Conservation (phyloP, 306 rosid species). For the Pyrus betulifolia region DNA sequence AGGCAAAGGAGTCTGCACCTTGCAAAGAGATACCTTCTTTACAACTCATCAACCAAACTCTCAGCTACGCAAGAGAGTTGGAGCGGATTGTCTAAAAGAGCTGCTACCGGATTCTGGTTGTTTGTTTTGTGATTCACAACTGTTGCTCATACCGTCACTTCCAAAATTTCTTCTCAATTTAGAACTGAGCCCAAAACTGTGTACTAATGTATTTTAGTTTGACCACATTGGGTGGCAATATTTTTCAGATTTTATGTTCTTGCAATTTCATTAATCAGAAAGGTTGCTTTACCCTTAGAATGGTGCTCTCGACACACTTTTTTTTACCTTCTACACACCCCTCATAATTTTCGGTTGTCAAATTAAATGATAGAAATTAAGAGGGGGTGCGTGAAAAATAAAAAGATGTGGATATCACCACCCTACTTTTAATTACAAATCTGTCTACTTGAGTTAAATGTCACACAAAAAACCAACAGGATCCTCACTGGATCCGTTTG, state of each 20-base stretch:
- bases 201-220: background rate
- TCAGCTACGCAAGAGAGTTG: slow-evolving; percentile 95
- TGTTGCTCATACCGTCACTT: slow-evolving; percentile 8
- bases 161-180: background rate
- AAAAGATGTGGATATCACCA: too few species aligned
- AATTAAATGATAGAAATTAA: too few species aligned
- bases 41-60: slow-evolving; percentile 97
- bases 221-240: background rate
- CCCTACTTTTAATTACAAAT: background rate
- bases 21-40: slow-evolving; percentile 97
- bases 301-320: too few species aligned
- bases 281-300: background rate
- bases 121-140: slow-evolving; percentile 8
- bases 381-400: too few species aligned
- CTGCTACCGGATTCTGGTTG: background rate
- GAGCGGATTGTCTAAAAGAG: slow-evolving; percentile 83
- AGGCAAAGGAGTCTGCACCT: slow-evolving; percentile 86
- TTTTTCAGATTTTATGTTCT: background rate
- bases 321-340: too few species aligned
- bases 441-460: background rate
- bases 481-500: too few species aligned
- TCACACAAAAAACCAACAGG: background rate
- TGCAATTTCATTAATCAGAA: background rate
- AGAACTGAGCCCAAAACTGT: background rate
- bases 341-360: too few species aligned